Evolutionary conservation across 805 yeast genomes (phyloP), one percentile per base, ranked within the genome.

Genomic region (Candida maesae): DNA sequence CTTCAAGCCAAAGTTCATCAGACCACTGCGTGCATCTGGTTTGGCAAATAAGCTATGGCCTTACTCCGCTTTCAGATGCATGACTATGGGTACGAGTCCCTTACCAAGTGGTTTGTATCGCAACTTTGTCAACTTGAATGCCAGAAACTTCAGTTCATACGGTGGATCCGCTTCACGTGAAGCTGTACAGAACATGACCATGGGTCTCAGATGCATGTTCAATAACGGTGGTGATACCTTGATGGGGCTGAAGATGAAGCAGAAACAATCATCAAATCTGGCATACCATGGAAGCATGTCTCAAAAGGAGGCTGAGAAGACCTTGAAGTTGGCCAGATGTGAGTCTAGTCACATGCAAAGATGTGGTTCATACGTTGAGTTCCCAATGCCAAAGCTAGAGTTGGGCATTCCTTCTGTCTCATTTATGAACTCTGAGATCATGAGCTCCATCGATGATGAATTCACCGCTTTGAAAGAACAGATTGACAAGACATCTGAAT

Each of bases 361-460:
- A 15, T 12, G 41, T n/a, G 83, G 80, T 16, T 67, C 80, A 33
- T 67, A 67, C 45, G 78, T 79, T 31, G 88, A 82, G 50, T 82
- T 85, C 52, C 66, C 64, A 28, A 46, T 80, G 14, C 73, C 78
- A 36, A 55, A 56, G 3, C 43, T 70, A 31, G 56, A 55, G 35
- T 35, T 58, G 16, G 50, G 59, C 13, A 53, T 72, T 35, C 68
- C 74, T n/a, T 49, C 67, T n/a, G 60, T 65, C 40, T 56, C 67
- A 12, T 61, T 70, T 33, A 64, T 77, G 41, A 70, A 74, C 42
- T 68, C 68, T 19, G 74, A 70, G 24, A 60, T 71, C n/a, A 42
- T 76, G 40, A 55, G 50, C 12, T 59, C 63, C 18, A 55, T 78
- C 26, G 61, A 64, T 31, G 49, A 52, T 2, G 70, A 69, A 40